phyloP scores from a whole-genome alignment of 2,329 filamentous ascomycete species.

The Triangularia setosa region DNA sequence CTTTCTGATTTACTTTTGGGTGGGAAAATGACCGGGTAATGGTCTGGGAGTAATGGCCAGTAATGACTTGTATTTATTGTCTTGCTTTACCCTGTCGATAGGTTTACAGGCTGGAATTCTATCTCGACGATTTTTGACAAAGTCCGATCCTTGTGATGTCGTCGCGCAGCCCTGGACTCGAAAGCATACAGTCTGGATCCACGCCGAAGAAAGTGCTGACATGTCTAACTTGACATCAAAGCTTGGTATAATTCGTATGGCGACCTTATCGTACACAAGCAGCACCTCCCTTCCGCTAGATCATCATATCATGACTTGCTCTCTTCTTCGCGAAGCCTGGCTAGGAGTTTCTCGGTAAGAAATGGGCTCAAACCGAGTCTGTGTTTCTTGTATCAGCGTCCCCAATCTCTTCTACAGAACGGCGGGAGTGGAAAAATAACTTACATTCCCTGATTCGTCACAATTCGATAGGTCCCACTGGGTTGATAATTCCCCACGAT shows the following conservation, averaged over 20 bases:
- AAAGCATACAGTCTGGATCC: too few species aligned
- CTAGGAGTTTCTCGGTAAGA: conserved; percentile 50
- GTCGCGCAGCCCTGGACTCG: too few species aligned
- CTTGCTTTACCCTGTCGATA: not conserved
- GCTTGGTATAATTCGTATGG: not conserved
- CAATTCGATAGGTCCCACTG: conserved; percentile 55
- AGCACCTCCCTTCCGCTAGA: not conserved
- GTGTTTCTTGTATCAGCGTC: conserved; percentile 9
- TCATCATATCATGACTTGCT: conserved; percentile 26
- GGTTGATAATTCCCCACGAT: conserved; percentile 56
- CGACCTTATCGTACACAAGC: not conserved
- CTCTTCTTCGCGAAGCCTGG: conserved; percentile 51
- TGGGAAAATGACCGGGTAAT: not conserved
- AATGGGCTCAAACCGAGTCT: conserved; percentile 54
- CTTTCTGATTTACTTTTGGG: not conserved
- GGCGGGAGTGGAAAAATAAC: conserved; percentile 30
- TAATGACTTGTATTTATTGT: not conserved
- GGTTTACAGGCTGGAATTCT: not conserved
- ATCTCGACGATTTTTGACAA: not conserved
- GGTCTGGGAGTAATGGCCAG: not conserved
- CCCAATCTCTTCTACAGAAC: not conserved
- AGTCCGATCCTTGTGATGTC: not conserved
- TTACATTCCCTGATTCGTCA: conserved; percentile 66
- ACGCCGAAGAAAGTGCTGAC: not conserved
- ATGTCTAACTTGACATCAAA: too few species aligned